Conservation (phyloP, 345 rosid genomes). For the Euphorbia peplus region DNA sequence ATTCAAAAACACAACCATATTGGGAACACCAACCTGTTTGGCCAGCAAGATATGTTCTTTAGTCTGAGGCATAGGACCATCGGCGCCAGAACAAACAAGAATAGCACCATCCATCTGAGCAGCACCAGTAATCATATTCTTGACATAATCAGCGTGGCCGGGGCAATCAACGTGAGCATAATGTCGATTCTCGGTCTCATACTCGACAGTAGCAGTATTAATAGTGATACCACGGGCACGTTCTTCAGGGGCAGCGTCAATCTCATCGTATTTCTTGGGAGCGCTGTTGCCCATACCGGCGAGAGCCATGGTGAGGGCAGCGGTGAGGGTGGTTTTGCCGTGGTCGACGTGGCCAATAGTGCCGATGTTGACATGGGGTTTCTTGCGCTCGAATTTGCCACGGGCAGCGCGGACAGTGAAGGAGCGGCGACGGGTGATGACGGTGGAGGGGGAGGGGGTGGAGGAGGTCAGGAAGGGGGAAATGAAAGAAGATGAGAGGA, state of each 20-base stretch:
- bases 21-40: constrained; percentile 88
- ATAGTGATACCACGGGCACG: constrained; percentile 91
- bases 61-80: constrained; percentile 95
- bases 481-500: constrained; percentile 63
- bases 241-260: constrained; percentile 94
- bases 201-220: constrained; percentile 90
- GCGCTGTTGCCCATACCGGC: constrained; percentile 66
- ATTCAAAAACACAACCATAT: constrained; percentile 82
- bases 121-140: constrained; percentile 88
- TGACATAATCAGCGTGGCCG: constrained; percentile 89
- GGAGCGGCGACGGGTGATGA: constrained; percentile 33
- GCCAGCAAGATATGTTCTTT: constrained; percentile 85
- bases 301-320: constrained; percentile 88
- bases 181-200: constrained; percentile 83
- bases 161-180: constrained; percentile 94
- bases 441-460: constrained; percentile 17
- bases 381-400: constrained; percentile 92
- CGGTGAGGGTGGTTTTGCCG: constrained; percentile 87
- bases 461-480: constrained; percentile 41
- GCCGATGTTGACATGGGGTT: constrained; percentile 87
- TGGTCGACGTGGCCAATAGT: constrained; percentile 98
- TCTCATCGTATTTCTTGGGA: constrained; percentile 84
- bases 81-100: constrained; percentile 77
- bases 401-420: constrained; percentile 77
- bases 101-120: constrained; percentile 97